These are phyloP conservation scores for Hyphodiscus sp. DNA, from an alignment of 2,329 filamentous ascomycete species.

Conservation along the genomic window DNA sequence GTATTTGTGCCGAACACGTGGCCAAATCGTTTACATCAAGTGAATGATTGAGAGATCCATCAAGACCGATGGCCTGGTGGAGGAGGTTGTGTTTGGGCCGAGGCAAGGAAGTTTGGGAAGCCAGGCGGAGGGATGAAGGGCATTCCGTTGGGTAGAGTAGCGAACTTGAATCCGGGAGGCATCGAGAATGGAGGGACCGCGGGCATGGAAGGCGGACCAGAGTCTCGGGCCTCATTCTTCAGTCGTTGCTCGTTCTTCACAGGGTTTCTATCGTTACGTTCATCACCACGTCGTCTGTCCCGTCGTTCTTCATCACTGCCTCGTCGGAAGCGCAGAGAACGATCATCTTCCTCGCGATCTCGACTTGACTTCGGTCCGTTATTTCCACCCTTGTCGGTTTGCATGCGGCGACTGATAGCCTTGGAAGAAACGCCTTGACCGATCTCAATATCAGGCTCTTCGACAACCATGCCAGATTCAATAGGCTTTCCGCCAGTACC, in stretches of 20 bases:
- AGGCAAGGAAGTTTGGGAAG: slow-evolving; percentile 33
- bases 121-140: slow-evolving; percentile 38
- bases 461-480: slow-evolving; percentile 77
- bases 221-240: neutral
- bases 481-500: slow-evolving; percentile 82
- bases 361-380: slow-evolving; percentile 54
- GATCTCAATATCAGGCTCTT: slow-evolving; percentile 98
- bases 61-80: slow-evolving; percentile 16
- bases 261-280: slow-evolving; percentile 5
- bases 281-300: slow-evolving; percentile 10
- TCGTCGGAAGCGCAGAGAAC: slow-evolving; percentile 16
- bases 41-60: neutral
- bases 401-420: slow-evolving; percentile 64
- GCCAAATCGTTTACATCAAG: no score
- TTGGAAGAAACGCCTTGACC: slow-evolving; percentile 96
- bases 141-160: slow-evolving; percentile 40
- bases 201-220: slow-evolving; percentile 15
- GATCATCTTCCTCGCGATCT: slow-evolving; percentile 28
- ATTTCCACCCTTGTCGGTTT: slow-evolving; percentile 59
- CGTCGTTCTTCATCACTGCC: slow-evolving; percentile 2
- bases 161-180: slow-evolving; percentile 27
- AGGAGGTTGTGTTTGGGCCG: slow-evolving; percentile 18
- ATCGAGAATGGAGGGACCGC: slow-evolving; percentile 12
- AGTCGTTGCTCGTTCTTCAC: neutral
- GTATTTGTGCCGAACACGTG: no score